Evolutionary conservation across 225 moss, liverwort and hornwort species (phyloP).

Genomic region (Physcomitrellopsis africana): DNA sequence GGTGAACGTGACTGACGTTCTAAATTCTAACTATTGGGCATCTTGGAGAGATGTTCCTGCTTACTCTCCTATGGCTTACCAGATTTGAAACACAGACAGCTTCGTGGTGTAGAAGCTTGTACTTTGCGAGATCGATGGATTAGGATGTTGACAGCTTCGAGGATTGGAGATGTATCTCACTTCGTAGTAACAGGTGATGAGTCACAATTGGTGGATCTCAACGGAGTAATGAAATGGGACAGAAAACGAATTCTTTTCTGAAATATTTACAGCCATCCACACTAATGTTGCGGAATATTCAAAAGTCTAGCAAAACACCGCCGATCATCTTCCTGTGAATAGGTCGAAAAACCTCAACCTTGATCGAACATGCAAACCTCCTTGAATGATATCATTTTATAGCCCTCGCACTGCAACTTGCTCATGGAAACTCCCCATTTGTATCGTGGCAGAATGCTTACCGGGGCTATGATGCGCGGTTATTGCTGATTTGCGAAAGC

Average conservation of each 20-base stretch:
- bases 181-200: background rate
- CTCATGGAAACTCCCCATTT: slow-evolving; percentile 29
- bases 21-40: too few relatives aligned
- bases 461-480: slow-evolving; percentile 21
- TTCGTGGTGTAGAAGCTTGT: background rate
- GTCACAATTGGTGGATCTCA: background rate
- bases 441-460: slow-evolving; percentile 38
- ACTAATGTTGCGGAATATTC: background rate
- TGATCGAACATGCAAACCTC: background rate
- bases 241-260: slow-evolving; percentile 27
- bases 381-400: background rate
- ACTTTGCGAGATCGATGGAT: too few relatives aligned
- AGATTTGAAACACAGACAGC: background rate
- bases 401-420: slow-evolving; percentile 29
- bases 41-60: too few relatives aligned
- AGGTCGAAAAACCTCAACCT: background rate
- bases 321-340: background rate
- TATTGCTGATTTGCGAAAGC: slow-evolving; percentile 5
- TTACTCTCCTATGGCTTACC: too few relatives aligned
- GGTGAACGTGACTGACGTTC: too few relatives aligned
- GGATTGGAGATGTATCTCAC: background rate
- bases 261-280: slow-evolving; percentile 33
- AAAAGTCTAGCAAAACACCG: slow-evolving; percentile 14
- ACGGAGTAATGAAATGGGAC: slow-evolving; percentile 16
- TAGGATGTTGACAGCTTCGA: background rate